Evolutionary conservation across 1,284 basidiomycete species (phyloP), one percentile per base, ranked within the genome.

Genomic region (Ustilago sp.): DNA sequence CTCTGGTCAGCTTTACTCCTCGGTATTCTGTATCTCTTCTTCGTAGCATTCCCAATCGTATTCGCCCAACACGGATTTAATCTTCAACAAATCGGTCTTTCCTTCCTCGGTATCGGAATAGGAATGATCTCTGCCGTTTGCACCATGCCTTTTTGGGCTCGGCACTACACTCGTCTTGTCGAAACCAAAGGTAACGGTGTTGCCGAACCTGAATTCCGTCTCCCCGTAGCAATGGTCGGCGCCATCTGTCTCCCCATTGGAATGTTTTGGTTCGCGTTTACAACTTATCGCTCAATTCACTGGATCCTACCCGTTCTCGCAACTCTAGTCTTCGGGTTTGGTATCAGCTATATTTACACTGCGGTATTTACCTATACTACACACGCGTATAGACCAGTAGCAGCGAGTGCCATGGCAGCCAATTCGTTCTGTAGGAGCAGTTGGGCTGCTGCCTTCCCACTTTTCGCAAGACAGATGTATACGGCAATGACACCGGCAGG

Each of bases 101-200:
- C 67, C 3, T 79, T 80, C 63, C 57, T 80, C 17, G 76, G 72
- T 17, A 68, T 80, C 19, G 79, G 72, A 4, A 59, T 79, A 28
- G 79, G 79, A 41, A 80, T 80, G 67, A 55, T 76, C 28, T 2
- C 50, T 19, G 74, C 74, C 19, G 74, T 76, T 63, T 28, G 74
- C 67, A 8, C 81, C 64, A 79, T 74, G 89, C 91, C 9, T 87
- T 92, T 8, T 31, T 72, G 56, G 56, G 83, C 54, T 70, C 80
- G 36, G 61, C 82, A 62, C 60, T 82, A 50, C 3, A 92, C 91
- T 69, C 84, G 87, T 3, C 84, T 88, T 59, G 87, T 89, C 69
- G 89, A 89, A 75, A 85, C 84, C 5, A 88, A 87, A 61, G 90
- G 91, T 65, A 88, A 88, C 3, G 80, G 80, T 32, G 65, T 71